Percentiles rank a stretch among this genome's conserved stretches.
These are phyloP conservation scores for Annulohypoxylon nitens DNA, from an alignment of 495 filamentous ascomycete species.

Conservation along the genomic window DNA sequence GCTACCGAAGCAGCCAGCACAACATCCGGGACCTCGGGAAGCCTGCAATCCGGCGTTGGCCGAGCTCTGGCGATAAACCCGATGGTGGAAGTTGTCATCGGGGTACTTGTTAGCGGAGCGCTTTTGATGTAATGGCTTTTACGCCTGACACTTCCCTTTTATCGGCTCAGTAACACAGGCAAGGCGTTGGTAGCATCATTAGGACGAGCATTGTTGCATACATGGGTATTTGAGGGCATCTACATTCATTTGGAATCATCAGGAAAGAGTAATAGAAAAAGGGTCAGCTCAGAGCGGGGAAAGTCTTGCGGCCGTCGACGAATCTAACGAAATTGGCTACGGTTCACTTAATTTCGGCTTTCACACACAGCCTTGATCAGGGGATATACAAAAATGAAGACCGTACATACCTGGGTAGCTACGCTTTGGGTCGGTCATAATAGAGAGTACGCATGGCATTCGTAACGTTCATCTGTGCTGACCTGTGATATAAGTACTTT, in stretches of 20 bases:
- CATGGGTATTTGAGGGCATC: slow-evolving; percentile 30
- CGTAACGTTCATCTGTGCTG: background rate
- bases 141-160: background rate
- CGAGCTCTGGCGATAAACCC: slow-evolving; percentile 27
- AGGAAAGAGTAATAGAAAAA: slow-evolving; percentile 39
- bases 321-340: slow-evolving; percentile 27
- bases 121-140: slow-evolving; percentile 22
- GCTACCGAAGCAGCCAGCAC: slow-evolving; percentile 27
- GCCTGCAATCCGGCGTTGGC: slow-evolving; percentile 55
- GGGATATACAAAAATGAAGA: background rate
- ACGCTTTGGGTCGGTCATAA: background rate
- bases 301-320: slow-evolving; percentile 18
- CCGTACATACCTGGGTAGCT: background rate
- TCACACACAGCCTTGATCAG: background rate
- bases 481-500: too few relatives aligned
- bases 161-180: slow-evolving; percentile 1
- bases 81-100: slow-evolving; percentile 46
- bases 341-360: background rate
- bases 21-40: slow-evolving; percentile 42
- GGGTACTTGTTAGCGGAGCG: slow-evolving; percentile 45
- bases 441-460: background rate
- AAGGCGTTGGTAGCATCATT: slow-evolving; percentile 38
- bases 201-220: slow-evolving; percentile 38
- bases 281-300: slow-evolving; percentile 21
- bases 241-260: slow-evolving; percentile 44